A percentile compares a stretch with the other conserved stretches of the same genome.
These are phyloP conservation scores for Incumbomyces lentus DNA, from an alignment of 2,329 filamentous ascomycete species.

Conservation along the genomic window DNA sequence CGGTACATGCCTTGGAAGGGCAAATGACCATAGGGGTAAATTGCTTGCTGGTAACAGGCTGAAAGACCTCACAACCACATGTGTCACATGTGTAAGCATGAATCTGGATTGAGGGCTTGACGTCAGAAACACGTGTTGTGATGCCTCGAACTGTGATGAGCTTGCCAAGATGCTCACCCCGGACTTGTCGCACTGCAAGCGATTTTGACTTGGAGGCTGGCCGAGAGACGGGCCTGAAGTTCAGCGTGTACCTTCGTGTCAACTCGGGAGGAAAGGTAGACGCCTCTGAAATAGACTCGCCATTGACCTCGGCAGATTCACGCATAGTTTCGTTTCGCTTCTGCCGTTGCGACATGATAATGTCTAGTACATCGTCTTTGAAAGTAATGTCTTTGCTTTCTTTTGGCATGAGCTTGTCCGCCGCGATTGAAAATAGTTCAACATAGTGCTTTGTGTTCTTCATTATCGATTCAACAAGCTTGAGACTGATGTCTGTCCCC, in stretches of 20 bases:
- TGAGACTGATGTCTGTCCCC: constrained; percentile 58
- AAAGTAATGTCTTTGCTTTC: constrained; percentile 75
- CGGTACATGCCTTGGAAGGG: constrained; percentile 78
- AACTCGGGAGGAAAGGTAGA: constrained; percentile 85
- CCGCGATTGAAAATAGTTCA: constrained; percentile 76
- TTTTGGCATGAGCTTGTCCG: constrained; percentile 75
- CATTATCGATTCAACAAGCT: constrained; percentile 67
- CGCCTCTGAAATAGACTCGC: constrained; percentile 55
- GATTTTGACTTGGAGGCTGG: constrained; percentile 55
- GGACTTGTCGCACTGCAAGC: constrained; percentile 84
- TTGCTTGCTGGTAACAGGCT: constrained; percentile 82
- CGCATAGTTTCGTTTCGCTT: constrained; percentile 71
- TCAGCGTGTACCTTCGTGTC: constrained; percentile 85
- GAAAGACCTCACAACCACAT: constrained; percentile 95
- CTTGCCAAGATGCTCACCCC: constrained; percentile 82
- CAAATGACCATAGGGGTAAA: constrained; percentile 81
- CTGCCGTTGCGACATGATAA: constrained; percentile 86
- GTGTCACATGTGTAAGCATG: constrained; percentile 97
- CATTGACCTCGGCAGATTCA: constrained; percentile 54
- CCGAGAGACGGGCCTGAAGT: constrained; percentile 84
- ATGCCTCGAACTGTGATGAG: constrained; percentile 93
- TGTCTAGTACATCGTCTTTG: constrained; percentile 94
- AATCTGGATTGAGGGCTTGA: constrained; percentile 94
- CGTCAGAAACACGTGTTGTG: constrained; percentile 87
- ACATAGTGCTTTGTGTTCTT: constrained; percentile 91